Percentiles rank a stretch among this genome's conserved stretches.
Evolutionary conservation across 2,329 filamentous ascomycete genomes (phyloP).

Genomic region (Nigrograna mackinnonii): DNA sequence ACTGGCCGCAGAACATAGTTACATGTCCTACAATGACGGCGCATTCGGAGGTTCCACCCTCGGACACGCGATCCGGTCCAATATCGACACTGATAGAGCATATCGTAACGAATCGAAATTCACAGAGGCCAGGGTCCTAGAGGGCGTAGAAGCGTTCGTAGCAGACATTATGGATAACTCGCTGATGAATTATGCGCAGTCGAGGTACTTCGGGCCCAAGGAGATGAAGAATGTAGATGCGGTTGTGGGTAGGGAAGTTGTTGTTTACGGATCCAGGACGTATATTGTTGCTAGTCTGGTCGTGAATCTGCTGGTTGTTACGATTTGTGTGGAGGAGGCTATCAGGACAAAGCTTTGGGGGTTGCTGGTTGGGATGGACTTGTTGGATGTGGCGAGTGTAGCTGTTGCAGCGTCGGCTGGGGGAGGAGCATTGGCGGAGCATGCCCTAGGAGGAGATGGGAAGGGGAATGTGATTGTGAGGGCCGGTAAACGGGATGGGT

Average conservation of each 20-base stretch:
- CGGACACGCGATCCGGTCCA: neutral
- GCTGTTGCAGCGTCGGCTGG: neutral
- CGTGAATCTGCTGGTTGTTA: neutral
- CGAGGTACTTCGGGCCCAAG: no score
- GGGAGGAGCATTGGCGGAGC: neutral
- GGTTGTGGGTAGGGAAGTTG: neutral
- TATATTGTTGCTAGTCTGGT: neutral
- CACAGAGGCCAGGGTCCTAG: no score
- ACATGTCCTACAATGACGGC: constrained; percentile 2
- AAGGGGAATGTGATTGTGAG: no score
- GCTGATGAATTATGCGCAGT: no score
- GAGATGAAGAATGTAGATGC: no score
- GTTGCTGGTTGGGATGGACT: neutral
- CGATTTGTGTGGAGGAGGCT: neutral
- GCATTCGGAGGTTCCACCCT: constrained; percentile 2
- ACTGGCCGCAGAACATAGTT: neutral
- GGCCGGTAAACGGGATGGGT: no score
- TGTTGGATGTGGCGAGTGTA: neutral
- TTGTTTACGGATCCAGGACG: neutral
- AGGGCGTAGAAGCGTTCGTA: no score
- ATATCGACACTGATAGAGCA: constrained; percentile 3
- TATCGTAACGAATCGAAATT: no score
- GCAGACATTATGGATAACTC: no score
- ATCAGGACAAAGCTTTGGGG: neutral
- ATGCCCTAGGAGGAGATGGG: no score